Conservation (phyloP, 148 eudicot species). For the Linanthus parryae region DNA sequence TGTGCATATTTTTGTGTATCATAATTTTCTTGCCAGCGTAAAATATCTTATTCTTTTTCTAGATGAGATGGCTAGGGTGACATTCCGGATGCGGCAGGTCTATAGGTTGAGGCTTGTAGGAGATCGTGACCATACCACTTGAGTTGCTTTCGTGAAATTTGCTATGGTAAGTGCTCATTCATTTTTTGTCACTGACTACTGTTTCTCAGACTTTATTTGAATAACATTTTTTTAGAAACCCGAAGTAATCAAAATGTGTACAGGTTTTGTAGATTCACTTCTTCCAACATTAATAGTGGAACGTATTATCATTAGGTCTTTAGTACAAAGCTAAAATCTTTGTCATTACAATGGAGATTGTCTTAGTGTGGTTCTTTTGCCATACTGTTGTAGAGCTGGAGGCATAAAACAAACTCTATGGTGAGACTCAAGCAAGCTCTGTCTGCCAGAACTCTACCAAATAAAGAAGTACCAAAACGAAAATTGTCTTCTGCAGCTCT, state of each 20-base stretch:
- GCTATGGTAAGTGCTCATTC: conserved; percentile 21
- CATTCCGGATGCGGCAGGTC: conserved; percentile 16
- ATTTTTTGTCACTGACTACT: neutral
- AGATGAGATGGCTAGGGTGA: neutral
- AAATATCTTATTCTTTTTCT: too few relatives aligned
- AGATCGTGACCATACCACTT: conserved; percentile 35
- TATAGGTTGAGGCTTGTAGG: conserved; percentile 44
- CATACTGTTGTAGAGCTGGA: too few relatives aligned
- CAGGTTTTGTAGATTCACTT: neutral
- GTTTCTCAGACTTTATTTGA: neutral
- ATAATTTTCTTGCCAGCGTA: neutral
- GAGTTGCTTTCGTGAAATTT: conserved; percentile 53
- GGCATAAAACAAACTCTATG: too few relatives aligned
- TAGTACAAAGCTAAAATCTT: neutral
- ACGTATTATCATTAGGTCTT: neutral
- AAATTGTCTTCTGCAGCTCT: too few relatives aligned
- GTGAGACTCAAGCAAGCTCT: too few relatives aligned
- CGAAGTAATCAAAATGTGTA: neutral
- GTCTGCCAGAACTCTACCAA: too few relatives aligned
- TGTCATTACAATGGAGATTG: neutral
- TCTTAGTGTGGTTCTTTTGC: too few relatives aligned
- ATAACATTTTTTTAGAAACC: neutral
- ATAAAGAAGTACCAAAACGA: too few relatives aligned
- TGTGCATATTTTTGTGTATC: conserved; percentile 2
- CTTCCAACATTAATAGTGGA: neutral